phyloP scores from a whole-genome alignment of 768 basidiomycete genomes.

The Rhodotorula babjevae region DNA sequence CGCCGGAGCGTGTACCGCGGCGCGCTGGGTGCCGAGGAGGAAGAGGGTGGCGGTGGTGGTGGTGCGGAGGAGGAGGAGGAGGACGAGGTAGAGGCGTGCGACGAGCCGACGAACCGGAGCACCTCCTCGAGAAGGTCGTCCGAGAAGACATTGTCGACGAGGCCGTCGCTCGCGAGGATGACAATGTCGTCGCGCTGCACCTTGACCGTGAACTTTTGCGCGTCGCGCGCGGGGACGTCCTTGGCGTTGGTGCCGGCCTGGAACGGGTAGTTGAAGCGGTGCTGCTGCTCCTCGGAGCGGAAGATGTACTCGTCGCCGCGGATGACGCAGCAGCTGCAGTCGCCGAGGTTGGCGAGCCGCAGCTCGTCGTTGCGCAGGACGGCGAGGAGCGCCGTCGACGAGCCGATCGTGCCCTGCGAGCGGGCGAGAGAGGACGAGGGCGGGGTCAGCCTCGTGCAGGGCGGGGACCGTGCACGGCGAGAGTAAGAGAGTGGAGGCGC shows the following conservation, averaged over 20 bases:
- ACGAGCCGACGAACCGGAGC: slow-evolving; percentile 31
- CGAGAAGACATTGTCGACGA: slow-evolving; percentile 84
- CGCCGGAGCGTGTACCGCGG: slow-evolving; percentile 50
- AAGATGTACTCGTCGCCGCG: slow-evolving; percentile 68
- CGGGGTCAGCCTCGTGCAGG: neutral
- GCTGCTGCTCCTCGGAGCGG: slow-evolving; percentile 91
- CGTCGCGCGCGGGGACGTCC: slow-evolving; percentile 61
- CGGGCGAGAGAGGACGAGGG: neutral
- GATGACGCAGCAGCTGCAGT: slow-evolving; percentile 74
- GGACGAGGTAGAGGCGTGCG: slow-evolving; percentile 11
- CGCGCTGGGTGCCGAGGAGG: neutral
- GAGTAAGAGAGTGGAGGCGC: slow-evolving; percentile 6
- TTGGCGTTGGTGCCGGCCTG: slow-evolving; percentile 62
- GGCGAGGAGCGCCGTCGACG: slow-evolving; percentile 51
- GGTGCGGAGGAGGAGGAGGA: slow-evolving; percentile 18
- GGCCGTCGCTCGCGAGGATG: slow-evolving; percentile 73
- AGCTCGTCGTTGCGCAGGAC: slow-evolving; percentile 57
- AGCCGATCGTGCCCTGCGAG: slow-evolving; percentile 51
- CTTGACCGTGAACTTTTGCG: slow-evolving; percentile 56
- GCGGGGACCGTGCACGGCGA: too few species aligned
- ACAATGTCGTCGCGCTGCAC: slow-evolving; percentile 53
- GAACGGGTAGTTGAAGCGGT: slow-evolving; percentile 66
- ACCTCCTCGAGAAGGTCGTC: slow-evolving; percentile 75
- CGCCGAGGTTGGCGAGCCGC: slow-evolving; percentile 76
- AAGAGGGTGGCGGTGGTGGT: slow-evolving; percentile 10